phyloP scores from a whole-genome alignment of 2,329 filamentous ascomycete genomes.

The Dothideomycetes sp. region DNA sequence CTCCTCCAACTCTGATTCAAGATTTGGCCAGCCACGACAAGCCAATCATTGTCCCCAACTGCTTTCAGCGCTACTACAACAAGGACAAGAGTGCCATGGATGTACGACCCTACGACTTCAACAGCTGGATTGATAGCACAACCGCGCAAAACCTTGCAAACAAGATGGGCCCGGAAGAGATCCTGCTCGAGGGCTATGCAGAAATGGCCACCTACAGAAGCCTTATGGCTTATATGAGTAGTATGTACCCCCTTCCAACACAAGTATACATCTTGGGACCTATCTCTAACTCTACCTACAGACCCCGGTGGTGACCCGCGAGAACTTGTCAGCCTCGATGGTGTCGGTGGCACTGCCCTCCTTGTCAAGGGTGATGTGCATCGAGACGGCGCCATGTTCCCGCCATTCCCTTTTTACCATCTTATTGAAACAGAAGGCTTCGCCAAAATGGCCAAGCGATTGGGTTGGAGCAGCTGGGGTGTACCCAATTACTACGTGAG shows the following conservation, averaged over 20 bases:
- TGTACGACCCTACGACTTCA: slow-evolving; percentile 87
- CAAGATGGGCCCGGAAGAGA: slow-evolving; percentile 82
- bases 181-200: slow-evolving; percentile 83
- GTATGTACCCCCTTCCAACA: too few species aligned
- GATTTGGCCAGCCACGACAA: slow-evolving; percentile 82
- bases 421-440: slow-evolving; percentile 97
- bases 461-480: slow-evolving; percentile 80
- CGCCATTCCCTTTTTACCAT: slow-evolving; percentile 90
- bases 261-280: slow-evolving; percentile 44
- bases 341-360: slow-evolving; percentile 84
- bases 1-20: slow-evolving; percentile 73
- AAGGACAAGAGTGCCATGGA: slow-evolving; percentile 61
- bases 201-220: slow-evolving; percentile 87
- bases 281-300: too few species aligned
- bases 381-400: slow-evolving; percentile 96
- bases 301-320: slow-evolving; percentile 18
- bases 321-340: slow-evolving; percentile 58
- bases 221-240: slow-evolving; percentile 76
- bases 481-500: slow-evolving; percentile 92
- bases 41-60: slow-evolving; percentile 89
- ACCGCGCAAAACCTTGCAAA: slow-evolving; percentile 63
- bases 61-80: slow-evolving; percentile 70
- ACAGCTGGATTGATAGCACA: slow-evolving; percentile 90
- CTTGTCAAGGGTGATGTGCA: slow-evolving; percentile 96
- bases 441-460: slow-evolving; percentile 84